Base-by-base conservation (phyloP, 2,329 filamentous ascomycete genomes). In the Cercospora sp. region DNA sequence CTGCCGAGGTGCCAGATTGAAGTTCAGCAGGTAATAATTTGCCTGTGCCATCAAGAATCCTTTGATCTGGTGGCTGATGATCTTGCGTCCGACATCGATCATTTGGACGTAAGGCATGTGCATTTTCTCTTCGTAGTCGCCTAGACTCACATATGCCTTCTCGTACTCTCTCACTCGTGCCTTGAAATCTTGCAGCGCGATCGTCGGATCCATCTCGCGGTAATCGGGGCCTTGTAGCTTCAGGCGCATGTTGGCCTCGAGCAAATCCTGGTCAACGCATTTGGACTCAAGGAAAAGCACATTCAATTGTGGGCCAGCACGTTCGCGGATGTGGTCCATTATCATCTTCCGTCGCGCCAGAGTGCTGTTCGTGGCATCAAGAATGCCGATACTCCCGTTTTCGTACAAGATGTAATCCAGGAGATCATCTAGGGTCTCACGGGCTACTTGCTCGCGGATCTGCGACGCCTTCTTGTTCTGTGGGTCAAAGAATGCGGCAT, bases 321-420 rank as follows among this genome's bases (percentile, higher is more conserved):
- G 88, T 63, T 89, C 83, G 74, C 92, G 91, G 75, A 98, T 92
- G 73, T 89, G 91, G 69, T 94, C 87, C 74, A 78, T 77, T 65
- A 99, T 87, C 28, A 91, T 86, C 79, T 94, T 90, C 60, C 95
- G 88, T 42, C 95, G 90, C 71, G 92, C 87, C 60, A 97, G 86
- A 0, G 95, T 99, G 82, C 94, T 97, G 82, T 99, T 99, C 7
- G 95, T 99, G 7, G 95, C 95, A 80, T 99, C 95, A 12, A 99
- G 87, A 71, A 99, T 98, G 42, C 95, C 95, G 9, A 98, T 92
- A 31, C 93, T 92, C 58, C 95, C 95, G 30, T 91, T 92, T 64
- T 89, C 85, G 26, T 89, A 84, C 36, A 98, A 84, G 10, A 99
- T 89, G 78, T 97, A 99, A 74, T 97, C 91, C 58, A 99, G 81